These are phyloP conservation scores for Salix dunnii DNA, from an alignment of 345 rosid genomes.

Conservation along the genomic window DNA sequence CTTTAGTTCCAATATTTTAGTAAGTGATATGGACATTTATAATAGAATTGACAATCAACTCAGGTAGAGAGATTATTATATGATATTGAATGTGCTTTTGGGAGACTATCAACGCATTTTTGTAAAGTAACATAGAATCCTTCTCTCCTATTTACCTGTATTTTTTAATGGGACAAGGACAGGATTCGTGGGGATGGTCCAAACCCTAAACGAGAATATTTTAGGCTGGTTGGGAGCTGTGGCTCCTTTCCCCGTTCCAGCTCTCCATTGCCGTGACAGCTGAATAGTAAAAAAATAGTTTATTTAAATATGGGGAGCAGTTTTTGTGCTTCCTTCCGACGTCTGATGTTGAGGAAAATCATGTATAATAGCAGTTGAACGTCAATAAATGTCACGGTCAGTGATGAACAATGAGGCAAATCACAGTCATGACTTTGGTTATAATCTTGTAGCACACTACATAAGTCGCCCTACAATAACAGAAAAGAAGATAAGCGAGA, in stretches of 20 bases:
- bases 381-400: too few species aligned
- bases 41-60: too few species aligned
- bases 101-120: neutral
- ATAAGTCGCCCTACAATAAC: neutral
- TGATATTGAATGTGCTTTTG: neutral
- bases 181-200: neutral
- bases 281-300: neutral
- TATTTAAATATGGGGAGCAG: neutral
- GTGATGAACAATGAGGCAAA: neutral
- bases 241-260: neutral
- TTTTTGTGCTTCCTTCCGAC: neutral
- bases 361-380: neutral
- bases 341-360: neutral
- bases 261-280: neutral
- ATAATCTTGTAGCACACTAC: neutral
- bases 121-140: too few species aligned
- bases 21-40: too few species aligned
- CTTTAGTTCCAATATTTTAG: too few species aligned
- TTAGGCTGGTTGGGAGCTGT: neutral
- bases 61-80: too few species aligned
- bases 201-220: neutral
- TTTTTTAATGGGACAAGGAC: neutral
- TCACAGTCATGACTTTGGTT: neutral
- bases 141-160: too few species aligned
- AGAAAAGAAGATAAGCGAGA: neutral